phyloP scores from a whole-genome alignment of 208 protist genomes.

The Crithidia bombi region DNA sequence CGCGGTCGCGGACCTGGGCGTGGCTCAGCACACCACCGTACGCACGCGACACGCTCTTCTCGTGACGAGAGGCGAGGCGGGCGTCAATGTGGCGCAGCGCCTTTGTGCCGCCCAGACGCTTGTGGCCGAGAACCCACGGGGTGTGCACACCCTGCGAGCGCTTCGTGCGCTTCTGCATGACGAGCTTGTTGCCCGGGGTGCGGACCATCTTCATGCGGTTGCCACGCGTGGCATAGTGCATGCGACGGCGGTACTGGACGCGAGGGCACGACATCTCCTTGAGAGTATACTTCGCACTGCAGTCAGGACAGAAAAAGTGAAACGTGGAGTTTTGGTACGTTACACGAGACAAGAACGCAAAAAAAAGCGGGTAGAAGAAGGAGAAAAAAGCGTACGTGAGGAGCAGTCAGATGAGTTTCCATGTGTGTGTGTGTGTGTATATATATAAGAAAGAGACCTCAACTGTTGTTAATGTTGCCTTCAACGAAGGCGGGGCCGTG shows the following conservation, averaged over 20 bases:
- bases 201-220: slow-evolving; percentile 86
- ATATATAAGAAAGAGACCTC: too few relatives aligned
- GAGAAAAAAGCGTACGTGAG: too few relatives aligned
- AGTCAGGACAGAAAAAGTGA: not conserved
- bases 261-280: slow-evolving; percentile 64
- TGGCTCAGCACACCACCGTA: slow-evolving; percentile 97
- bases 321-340: too few relatives aligned
- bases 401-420: too few relatives aligned
- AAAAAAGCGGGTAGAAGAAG: not conserved
- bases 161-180: slow-evolving; percentile 96
- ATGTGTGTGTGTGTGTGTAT: too few relatives aligned
- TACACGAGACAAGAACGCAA: too few relatives aligned
- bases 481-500: too few relatives aligned
- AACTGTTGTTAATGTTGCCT: too few relatives aligned
- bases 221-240: slow-evolving; percentile 78
- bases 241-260: slow-evolving; percentile 80
- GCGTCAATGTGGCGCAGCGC: slow-evolving; percentile 90
- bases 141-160: slow-evolving; percentile 91
- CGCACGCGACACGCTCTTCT: slow-evolving; percentile 96
- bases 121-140: slow-evolving; percentile 93
- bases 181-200: slow-evolving; percentile 93
- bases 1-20: slow-evolving; percentile 95
- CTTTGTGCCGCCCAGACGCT: slow-evolving; percentile 92
- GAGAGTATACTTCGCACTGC: slow-evolving; percentile 21
- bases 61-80: slow-evolving; percentile 80